Evolutionary conservation across 2,329 filamentous ascomycete species (phyloP), one percentile per base, ranked within the genome.

Genomic region (Aschersonia sp.): DNA sequence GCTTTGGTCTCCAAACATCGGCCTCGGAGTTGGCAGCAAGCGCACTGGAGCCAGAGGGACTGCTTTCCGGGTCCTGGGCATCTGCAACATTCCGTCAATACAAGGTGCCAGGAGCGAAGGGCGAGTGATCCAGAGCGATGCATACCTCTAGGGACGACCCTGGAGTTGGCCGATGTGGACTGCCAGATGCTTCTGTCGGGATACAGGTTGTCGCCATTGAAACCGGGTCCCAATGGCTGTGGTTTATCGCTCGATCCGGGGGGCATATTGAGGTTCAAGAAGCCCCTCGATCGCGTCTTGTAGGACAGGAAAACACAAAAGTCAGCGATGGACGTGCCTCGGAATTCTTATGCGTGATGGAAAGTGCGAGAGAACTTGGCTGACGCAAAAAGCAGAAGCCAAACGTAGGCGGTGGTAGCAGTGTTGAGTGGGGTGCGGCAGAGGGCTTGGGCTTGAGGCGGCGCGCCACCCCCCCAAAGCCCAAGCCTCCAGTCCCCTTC

Each of bases 11-110:
- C 79, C 81, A 85, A 44, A 72, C 68, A 54, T 85, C 81, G 14
- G 77, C 76, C 57, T 87, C 81, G 8, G 83, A 84, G 41, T 79
- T 77, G 43, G 77, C 72, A 50, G 84, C 72, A 40, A 88, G 69
- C 49, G 82, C 83, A 51, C 79, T 74, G 5, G 83, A 86, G 45
- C 83, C 84, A 4, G 78, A 80, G 57, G 81, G 77, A 47, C 58
- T 54, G 31, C 59, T 58, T 47, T 64, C 57, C 48, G 35, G 12
- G 35, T 37, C 35, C 8, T 9, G 35, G 35, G 35, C 35, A 37
- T 37, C 35, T 37, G 5, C 8, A 37, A 12, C 3, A 37, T 5
- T 37, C 8, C 35, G 8, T 37, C 8, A 37, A 12, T 12, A 37
- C 35, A 37, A 37, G 12, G 22, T 22, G 22, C 2, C 22, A 22